Base-by-base conservation (phyloP, 495 filamentous ascomycete species). In the Talaromyces proteolyticus region DNA sequence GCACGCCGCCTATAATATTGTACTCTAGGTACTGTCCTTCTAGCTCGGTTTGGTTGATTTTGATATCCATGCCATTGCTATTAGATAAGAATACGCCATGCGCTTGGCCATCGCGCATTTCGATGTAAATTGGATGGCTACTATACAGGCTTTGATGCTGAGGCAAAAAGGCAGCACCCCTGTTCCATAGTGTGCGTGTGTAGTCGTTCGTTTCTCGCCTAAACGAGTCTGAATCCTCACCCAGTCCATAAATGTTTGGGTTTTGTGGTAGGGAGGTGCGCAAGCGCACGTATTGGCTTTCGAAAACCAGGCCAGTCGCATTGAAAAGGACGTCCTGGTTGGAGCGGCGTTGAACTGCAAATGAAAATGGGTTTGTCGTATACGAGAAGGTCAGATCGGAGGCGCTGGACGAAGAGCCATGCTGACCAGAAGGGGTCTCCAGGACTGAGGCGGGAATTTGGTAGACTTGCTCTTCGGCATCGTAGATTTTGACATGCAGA, bases 401-500 rank as follows among this genome's bases (percentile, higher is more conserved):
- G 29, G 8, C 14, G 14, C 29, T 34, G 8, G 29, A 34, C 19
- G 63, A 60, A 21, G 58, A 47, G 14, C 56, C 51, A 26, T 54
- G 48, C 21, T 50, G 42, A 2, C 49, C 49, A 8, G 42, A 44
- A 0, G 88, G 86, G 1, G 86, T 79, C 11, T 84, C 75, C 12
- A 95, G 62, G 14, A 88, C 81, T 3, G 73, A 77, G 19, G 83
- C 76, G 8, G 89, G 88, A 18, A 95, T 79, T 61, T 92, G 86
- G 57, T 91, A 95, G 17, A 87, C 73, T 44, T 79, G 70, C 45
- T 88, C 79, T 14, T 75, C 79, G 22, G 78, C 69, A 65, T 94
- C 89, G 50, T 86, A 79, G 49, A 95, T 91, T 59, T 86, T 82
- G 53, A 93, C 84, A 64, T 93, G 89, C 7, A 93, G 80, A 17